Base-by-base conservation (phyloP, 2,329 filamentous ascomycete species). In the Alternaria metachromatica region DNA sequence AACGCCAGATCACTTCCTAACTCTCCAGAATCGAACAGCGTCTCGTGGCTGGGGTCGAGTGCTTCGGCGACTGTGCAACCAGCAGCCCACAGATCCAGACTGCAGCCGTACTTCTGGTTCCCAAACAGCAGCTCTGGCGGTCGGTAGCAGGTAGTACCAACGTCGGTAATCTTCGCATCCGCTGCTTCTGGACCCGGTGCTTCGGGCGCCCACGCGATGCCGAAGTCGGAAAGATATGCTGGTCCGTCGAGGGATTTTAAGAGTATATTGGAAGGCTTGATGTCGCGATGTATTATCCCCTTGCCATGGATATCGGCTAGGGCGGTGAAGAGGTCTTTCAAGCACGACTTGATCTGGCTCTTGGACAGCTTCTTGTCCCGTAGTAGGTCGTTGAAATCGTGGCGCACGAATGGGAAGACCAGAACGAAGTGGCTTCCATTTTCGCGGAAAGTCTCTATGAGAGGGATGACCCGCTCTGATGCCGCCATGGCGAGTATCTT, bases 61-160 rank as follows among this genome's bases (percentile, higher is more conserved):
- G 92, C 82, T 80, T 98, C 94, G 5, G 93, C 92, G 11, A 96
- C 87, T 73, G 97, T 91, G 66, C 91, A 90, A 1, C 96, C 96
- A 0, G 91, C 87, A 5, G 90, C 92, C 96, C 96, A 99, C 81
- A 98, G 89, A 78, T 99, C 96, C 3, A 98, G 85, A 9, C 87
- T 84, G 0, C 87, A 78, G 3, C 86, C 87, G 75, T 99, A 99
- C 0, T 84, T 82, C 54, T 86, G 88, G 78, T 94, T 86, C 0
- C 94, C 96, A 76, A 99, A 98, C 7, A 99, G 84, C 1, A 94
- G 87, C 76, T 99, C 96, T 0, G 96, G 96, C 0, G 95, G 88
- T 20, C 96, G 89, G 81, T 99, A 99, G 53, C 92, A 88, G 0
- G 94, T 95, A 1, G 95, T 98, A 37, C 96, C 96, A 25, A 99